Evolutionary conservation across 176 grass and related monocot species (phyloP), one percentile per base, ranked within the genome.

Genomic region (Lolium perenne): DNA sequence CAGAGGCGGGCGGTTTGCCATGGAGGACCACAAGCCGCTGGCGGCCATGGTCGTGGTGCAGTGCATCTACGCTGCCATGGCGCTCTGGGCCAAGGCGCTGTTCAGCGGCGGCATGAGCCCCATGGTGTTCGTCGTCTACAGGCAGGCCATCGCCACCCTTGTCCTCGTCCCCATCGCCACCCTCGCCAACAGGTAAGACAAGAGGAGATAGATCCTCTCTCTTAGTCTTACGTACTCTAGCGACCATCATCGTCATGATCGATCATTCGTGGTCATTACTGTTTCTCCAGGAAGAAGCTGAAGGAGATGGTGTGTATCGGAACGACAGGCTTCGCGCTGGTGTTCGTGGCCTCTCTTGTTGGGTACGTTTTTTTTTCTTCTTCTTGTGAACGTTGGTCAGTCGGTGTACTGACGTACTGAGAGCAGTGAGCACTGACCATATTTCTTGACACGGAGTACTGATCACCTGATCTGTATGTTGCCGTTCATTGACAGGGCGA

Each of bases 71-170:
- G 92, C 95, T 4, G 80, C n/a, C 57, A 63, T 93, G 85, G 73
- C 89, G 29, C 89, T 97, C 12, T 85, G 82, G 45, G 56, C 84
- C 67, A 94, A 97, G 85, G 90, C 90, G 0, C 51, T 68, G 32
- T 94, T 97, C 89, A 86, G 76, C 70, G 13, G 88, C 2, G 95
- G 95, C 73, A 81, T 97, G 88, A 91, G 14, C 79, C 87, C 95
- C n/a, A 79, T 94, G 85, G 89, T 93, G 15, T 97, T 94, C 83
- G 95, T 97, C 46, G 87, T 94, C 57, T 97, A 94, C 80, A 79
- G 90, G 71, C 91, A 97, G 80, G 86, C 87, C 51, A 63, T 91
- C 7, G 95, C 91, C 80, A 77, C 90, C 23, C 2, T 77, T 21
- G 50, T 93, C 49, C 74, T 94, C 62, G 43, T 85, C 50, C 92